Conservation (phyloP, 169 alveolate species). For the Babesia divergens region DNA sequence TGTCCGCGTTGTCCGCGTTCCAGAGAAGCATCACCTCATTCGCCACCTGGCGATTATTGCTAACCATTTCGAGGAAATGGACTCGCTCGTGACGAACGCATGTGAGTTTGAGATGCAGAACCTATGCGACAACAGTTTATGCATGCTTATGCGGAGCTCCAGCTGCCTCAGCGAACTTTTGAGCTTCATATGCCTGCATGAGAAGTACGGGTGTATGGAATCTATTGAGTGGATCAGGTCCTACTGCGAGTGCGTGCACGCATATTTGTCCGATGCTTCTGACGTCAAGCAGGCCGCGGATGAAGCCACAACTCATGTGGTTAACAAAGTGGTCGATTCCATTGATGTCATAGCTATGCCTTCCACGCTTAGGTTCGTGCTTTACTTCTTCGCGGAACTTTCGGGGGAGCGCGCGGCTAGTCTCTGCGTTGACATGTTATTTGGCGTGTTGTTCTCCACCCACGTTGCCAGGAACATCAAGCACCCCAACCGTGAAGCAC, state of each 20-base stretch:
- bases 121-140: constrained; percentile 13
- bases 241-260: constrained; percentile 26
- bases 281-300: constrained; percentile 34
- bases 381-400: constrained; percentile 51
- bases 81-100: constrained; percentile 29
- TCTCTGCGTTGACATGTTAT: constrained; percentile 48
- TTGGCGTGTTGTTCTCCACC: constrained; percentile 36
- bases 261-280: not conserved
- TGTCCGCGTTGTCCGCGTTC: constrained; percentile 40
- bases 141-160: constrained; percentile 57
- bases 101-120: constrained; percentile 29
- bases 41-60: constrained; percentile 27
- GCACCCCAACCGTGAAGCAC: constrained; percentile 1
- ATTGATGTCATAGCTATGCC: constrained; percentile 48
- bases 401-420: constrained; percentile 35
- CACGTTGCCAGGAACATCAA: constrained; percentile 16
- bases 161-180: constrained; percentile 49
- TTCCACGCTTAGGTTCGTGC: constrained; percentile 35
- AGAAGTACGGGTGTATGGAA: constrained; percentile 35
- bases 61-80: constrained; percentile 58
- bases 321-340: constrained; percentile 29
- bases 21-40: constrained; percentile 39
- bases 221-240: constrained; percentile 35
- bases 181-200: constrained; percentile 36
- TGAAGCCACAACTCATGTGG: constrained; percentile 45